Evolutionary conservation across 1,284 basidiomycete genomes (phyloP).

Genomic region (Entoloma clypeatum): DNA sequence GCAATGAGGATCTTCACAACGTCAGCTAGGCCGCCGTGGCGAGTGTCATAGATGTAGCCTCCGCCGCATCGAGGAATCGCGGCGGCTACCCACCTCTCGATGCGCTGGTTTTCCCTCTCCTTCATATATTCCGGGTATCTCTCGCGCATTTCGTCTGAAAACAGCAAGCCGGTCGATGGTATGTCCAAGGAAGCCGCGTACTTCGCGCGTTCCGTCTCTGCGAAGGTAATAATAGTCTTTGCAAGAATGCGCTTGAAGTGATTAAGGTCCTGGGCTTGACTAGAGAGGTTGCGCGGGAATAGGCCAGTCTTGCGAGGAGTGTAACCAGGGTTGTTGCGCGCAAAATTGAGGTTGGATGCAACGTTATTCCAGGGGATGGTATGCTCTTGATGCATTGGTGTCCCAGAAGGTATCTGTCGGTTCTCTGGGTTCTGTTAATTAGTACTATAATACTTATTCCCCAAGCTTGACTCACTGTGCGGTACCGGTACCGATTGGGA

Average conservation of each 20-base stretch:
- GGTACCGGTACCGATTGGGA: too few species aligned
- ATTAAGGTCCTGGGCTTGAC: slow-evolving; percentile 18
- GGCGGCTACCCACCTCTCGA: slow-evolving; percentile 29
- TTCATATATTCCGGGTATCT: slow-evolving; percentile 28
- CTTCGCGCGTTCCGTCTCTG: slow-evolving; percentile 23
- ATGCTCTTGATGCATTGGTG: slow-evolving; percentile 21
- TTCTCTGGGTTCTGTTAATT: too few species aligned
- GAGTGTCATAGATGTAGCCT: slow-evolving; percentile 16
- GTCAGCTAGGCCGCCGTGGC: slow-evolving; percentile 27
- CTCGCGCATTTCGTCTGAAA: slow-evolving; percentile 19
- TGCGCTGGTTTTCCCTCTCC: slow-evolving; percentile 22
- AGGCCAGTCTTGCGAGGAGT: slow-evolving; percentile 21
- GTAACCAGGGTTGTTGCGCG: slow-evolving; percentile 14
- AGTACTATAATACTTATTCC: too few species aligned
- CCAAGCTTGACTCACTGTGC: too few species aligned
- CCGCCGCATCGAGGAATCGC: slow-evolving; percentile 3
- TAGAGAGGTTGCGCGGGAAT: slow-evolving; percentile 17
- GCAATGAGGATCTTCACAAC: slow-evolving; percentile 31
- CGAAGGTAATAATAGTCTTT: slow-evolving; percentile 20
- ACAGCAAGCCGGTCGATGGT: slow-evolving; percentile 14
- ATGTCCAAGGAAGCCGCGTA: slow-evolving; percentile 14
- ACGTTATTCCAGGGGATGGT: slow-evolving; percentile 23
- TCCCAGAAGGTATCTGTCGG: too few species aligned
- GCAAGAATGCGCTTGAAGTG: slow-evolving; percentile 21
- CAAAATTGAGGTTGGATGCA: slow-evolving; percentile 18